Conservation (phyloP, 805 yeast species). For the Wickerhamomyces mucosus region DNA sequence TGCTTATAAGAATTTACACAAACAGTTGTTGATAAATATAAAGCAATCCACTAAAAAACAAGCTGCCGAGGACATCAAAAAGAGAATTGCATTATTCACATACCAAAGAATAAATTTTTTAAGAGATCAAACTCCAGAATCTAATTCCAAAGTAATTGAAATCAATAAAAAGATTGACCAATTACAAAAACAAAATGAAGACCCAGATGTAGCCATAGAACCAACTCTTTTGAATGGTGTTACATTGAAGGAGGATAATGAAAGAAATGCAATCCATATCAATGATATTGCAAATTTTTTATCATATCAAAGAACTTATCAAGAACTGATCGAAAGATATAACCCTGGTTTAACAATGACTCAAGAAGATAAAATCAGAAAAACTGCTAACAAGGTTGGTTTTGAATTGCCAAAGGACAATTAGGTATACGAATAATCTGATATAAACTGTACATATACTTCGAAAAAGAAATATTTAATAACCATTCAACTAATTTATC, state of each 20-base stretch:
- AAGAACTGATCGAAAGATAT: conserved; percentile 73
- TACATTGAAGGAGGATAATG: conserved; percentile 7
- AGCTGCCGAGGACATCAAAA: conserved; percentile 16
- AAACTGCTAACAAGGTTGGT: conserved; percentile 87
- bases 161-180: conserved; percentile 12
- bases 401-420: conserved; percentile 44
- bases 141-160: conserved; percentile 8
- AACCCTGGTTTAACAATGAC: conserved; percentile 75
- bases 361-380: conserved; percentile 67
- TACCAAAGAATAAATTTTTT: conserved; percentile 19
- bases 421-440: too few species aligned
- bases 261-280: conserved; percentile 30
- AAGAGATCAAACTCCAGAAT: conserved; percentile 11
- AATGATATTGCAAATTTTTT: conserved; percentile 55
- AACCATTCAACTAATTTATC: too few species aligned
- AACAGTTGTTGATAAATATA: conserved; percentile 15
- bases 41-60: conserved; percentile 18
- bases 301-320: conserved; percentile 65
- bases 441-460: too few species aligned
- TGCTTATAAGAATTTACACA: conserved; percentile 14
- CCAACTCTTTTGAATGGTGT: conserved; percentile 8
- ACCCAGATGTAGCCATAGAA: conserved; percentile 12
- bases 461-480: too few species aligned
- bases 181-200: conserved; percentile 10
- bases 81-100: conserved; percentile 16